Evolutionary conservation across 345 rosid species (phyloP).

Genomic region (Pistacia integerrima): DNA sequence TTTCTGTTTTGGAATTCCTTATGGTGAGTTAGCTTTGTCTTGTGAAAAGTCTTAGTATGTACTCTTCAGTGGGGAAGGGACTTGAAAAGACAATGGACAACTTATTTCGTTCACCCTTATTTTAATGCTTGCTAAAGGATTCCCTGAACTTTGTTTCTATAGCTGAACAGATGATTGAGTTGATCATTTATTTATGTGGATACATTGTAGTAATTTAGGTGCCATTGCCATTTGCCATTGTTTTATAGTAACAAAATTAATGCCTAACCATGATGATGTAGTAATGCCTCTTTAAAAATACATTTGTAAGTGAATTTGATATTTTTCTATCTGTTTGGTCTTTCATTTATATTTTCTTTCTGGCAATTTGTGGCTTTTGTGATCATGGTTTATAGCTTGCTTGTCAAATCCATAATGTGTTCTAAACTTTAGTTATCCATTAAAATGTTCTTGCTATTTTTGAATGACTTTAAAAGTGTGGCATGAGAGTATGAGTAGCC

Average conservation of each 20-base stretch:
- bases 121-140: background rate
- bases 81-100: background rate
- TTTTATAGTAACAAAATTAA: background rate
- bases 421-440: background rate
- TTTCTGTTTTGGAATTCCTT: conserved; percentile 94
- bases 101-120: background rate
- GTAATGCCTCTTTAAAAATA: too few relatives aligned
- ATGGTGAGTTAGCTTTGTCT: conserved; percentile 55
- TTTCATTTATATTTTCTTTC: background rate
- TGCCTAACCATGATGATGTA: background rate
- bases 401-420: background rate
- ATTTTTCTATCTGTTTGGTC: background rate
- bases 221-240: background rate
- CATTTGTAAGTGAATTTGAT: background rate
- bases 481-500: background rate
- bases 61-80: background rate
- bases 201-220: background rate
- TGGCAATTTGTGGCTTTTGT: background rate
- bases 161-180: background rate
- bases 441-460: background rate
- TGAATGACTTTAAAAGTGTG: background rate
- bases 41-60: background rate
- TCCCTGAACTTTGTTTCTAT: conserved; percentile 4
- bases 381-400: background rate
- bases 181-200: background rate